phyloP scores from a whole-genome alignment of 257 asterid species.

The Nicotiana attenuata region DNA sequence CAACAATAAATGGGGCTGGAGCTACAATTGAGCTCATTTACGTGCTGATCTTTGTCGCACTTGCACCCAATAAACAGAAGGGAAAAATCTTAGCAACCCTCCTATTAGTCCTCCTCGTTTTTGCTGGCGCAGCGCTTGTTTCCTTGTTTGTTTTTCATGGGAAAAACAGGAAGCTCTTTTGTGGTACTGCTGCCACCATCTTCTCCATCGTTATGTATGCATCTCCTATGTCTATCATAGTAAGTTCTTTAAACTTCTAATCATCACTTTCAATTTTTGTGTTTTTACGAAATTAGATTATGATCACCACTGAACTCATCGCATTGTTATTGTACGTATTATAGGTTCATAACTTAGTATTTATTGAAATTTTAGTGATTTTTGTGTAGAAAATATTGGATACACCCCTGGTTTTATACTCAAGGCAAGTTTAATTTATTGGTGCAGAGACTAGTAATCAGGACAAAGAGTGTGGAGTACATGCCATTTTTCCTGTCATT shows the following conservation, averaged over 20 bases:
- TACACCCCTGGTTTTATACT: neutral
- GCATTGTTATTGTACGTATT: no score
- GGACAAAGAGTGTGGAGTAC: slow-evolving; percentile 74
- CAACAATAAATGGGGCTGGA: slow-evolving; percentile 70
- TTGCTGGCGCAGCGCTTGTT: slow-evolving; percentile 39
- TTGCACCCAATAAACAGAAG: slow-evolving; percentile 54
- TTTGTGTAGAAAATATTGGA: neutral
- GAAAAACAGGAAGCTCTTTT: slow-evolving; percentile 44
- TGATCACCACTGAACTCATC: no score
- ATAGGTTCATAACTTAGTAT: no score
- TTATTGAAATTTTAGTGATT: neutral
- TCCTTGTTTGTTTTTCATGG: slow-evolving; percentile 69
- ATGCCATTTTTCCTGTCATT: slow-evolving; percentile 77
- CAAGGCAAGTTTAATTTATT: neutral
- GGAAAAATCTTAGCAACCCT: slow-evolving; percentile 42
- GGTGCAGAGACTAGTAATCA: slow-evolving; percentile 69
- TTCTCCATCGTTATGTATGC: slow-evolving; percentile 84
- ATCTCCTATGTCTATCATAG: slow-evolving; percentile 70
- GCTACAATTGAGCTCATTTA: slow-evolving; percentile 50
- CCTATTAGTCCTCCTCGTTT: slow-evolving; percentile 28
- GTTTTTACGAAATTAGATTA: no score
- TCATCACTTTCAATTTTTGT: neutral
- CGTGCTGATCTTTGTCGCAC: slow-evolving; percentile 43
- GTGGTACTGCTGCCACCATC: slow-evolving; percentile 69
- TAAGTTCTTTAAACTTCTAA: slow-evolving; percentile 11